Evolutionary conservation across 2,329 filamentous ascomycete species (phyloP), one percentile per base, ranked within the genome.

Genomic region (Clarireedia monteithiana): DNA sequence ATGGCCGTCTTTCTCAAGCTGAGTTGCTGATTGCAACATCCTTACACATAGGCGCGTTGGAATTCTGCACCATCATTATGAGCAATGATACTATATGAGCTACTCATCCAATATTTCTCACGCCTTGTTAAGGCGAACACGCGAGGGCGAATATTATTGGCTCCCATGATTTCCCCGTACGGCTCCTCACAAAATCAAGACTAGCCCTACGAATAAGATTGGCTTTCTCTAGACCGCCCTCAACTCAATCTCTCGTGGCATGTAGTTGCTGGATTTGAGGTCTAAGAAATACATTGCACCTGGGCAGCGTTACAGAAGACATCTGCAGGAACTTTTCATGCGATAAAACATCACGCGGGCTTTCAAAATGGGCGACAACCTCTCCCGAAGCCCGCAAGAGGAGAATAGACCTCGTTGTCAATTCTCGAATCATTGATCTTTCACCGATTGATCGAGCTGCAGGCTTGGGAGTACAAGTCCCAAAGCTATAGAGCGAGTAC

Each of bases 311-410:
- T 50, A 55, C 53, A 24, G 30, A 38, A 42, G 50, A 45, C 47
- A 38, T 45, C 53, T 50, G 53, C 23, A 55, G 47, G 53, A 45
- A 50, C 10, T 6, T 50, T 55, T 50, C 6, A 50, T 45, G 47
- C 53, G 38, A 55, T 44, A 24, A 38, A 45, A 45, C 34, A 55
- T 55, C 53, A 55, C 53, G 53, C 48, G 53, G 53, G 26, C 47
- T 38, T 24, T 15, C 42, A 44, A 45, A 26, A 55, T 50, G 36
- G 34, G 34, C 17, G 34, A 55, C 47, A 20, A 55, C 20, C 40
- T 50, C 15, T 47, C n/a, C 49, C 53, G 36, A 27, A 38, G 10
- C 17, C 38, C 39, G 49, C 20, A n/a, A 50, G 20, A 50, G 44
- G 15, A 30, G 50, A 50, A 38, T 17, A 6, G 38, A 44, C 7